Evolutionary conservation across 805 yeast genomes (phyloP).

Genomic region (Metschnikowia koreensis): DNA sequence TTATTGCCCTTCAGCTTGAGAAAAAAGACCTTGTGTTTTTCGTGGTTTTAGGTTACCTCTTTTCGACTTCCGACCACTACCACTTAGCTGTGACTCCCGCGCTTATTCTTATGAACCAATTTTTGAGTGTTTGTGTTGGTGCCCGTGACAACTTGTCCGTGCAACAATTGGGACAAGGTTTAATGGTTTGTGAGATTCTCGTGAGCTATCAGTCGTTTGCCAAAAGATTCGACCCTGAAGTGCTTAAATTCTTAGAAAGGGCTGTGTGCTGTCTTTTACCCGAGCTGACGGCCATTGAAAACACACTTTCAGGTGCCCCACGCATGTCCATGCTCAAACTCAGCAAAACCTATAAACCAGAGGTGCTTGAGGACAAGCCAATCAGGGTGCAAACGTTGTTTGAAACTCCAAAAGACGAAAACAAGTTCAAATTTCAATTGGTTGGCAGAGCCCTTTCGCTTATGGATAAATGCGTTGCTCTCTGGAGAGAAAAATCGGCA

Average conservation of each 20-base stretch:
- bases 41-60: slow-evolving; percentile 68
- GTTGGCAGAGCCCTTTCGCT: slow-evolving; percentile 32
- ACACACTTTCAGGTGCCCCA: slow-evolving; percentile 12
- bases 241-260: slow-evolving; percentile 55
- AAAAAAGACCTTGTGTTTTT: slow-evolving; percentile 62
- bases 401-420: slow-evolving; percentile 8
- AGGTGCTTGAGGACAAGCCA: slow-evolving; percentile 3
- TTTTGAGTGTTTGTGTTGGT: slow-evolving; percentile 37
- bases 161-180: slow-evolving; percentile 52
- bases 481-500: slow-evolving; percentile 65
- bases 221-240: slow-evolving; percentile 82
- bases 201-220: slow-evolving; percentile 75
- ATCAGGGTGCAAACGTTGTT: slow-evolving; percentile 14
- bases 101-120: slow-evolving; percentile 67
- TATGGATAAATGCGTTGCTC: slow-evolving; percentile 29
- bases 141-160: slow-evolving; percentile 26
- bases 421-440: slow-evolving; percentile 28
- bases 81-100: slow-evolving; percentile 90
- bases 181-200: slow-evolving; percentile 63
- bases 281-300: slow-evolving; percentile 26
- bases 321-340: slow-evolving; percentile 14
- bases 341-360: slow-evolving; percentile 17
- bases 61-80: slow-evolving; percentile 93
- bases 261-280: slow-evolving; percentile 47
- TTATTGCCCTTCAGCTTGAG: slow-evolving; percentile 27